A percentile compares a stretch with the other conserved stretches of the same genome.
Evolutionary conservation across 169 alveolate species (phyloP).

Genomic region (Cryptosporidium ryanae): DNA sequence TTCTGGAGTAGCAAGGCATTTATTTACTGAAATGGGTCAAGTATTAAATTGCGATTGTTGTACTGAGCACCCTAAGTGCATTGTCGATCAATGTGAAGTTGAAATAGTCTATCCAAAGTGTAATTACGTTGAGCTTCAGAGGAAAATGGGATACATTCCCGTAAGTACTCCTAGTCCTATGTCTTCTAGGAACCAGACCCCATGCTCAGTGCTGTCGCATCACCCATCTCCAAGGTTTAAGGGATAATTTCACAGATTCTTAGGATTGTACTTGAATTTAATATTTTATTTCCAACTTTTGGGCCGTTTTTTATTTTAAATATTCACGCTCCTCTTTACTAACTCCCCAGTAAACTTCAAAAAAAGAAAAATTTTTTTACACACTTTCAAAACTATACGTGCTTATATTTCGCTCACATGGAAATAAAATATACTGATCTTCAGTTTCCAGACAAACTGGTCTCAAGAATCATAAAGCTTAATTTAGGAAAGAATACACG

Average conservation of each 20-base stretch:
- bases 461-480: conserved; percentile 34
- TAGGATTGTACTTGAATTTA: no score
- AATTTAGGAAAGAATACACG: conserved; percentile 2
- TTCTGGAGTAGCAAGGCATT: neutral
- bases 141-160: conserved; percentile 71
- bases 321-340: no score
- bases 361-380: neutral
- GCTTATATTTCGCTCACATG: no score
- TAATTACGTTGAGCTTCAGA: conserved; percentile 18
- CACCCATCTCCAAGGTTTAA: conserved; percentile 37
- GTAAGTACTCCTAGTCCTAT: conserved; percentile 53
- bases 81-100: conserved; percentile 66
- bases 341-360: conserved; percentile 7
- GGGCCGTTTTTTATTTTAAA: no score
- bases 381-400: neutral
- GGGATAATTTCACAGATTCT: neutral
- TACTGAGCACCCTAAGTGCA: conserved; percentile 35
- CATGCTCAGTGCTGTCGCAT: conserved; percentile 42
- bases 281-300: no score
- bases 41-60: conserved; percentile 43
- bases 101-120: conserved; percentile 49
- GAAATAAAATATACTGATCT: neutral
- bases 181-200: conserved; percentile 69
- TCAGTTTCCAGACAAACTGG: conserved; percentile 12
- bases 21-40: conserved; percentile 39